Conservation (phyloP, 257 asterid species). For the Penstemon eatonii region DNA sequence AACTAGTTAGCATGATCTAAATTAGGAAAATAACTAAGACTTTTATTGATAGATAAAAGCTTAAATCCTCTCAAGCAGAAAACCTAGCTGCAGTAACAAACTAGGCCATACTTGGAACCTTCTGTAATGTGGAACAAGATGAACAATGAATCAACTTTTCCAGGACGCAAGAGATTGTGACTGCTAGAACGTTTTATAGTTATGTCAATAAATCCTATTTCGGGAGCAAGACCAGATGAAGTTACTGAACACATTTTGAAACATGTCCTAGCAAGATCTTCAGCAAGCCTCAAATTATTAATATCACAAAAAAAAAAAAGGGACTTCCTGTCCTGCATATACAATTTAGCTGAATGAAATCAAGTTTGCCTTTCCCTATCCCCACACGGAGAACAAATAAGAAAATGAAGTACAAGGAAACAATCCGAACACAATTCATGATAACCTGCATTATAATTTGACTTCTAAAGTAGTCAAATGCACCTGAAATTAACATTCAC, state of each 20-base stretch:
- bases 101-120: constrained; percentile 70
- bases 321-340: constrained; percentile 43
- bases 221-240: constrained; percentile 93
- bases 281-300: constrained; percentile 88
- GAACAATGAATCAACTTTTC: constrained; percentile 92
- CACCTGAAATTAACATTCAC: too few species aligned
- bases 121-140: constrained; percentile 84
- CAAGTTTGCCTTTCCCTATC: too few species aligned
- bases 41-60: not conserved
- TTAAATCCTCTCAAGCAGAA: constrained; percentile 2
- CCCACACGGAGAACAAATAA: too few species aligned
- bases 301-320: constrained; percentile 44
- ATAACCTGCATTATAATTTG: too few species aligned
- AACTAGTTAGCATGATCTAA: not conserved
- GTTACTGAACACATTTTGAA: constrained; percentile 84
- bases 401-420: too few species aligned
- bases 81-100: not conserved
- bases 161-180: constrained; percentile 97
- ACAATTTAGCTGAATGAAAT: too few species aligned
- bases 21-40: not conserved
- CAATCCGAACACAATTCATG: too few species aligned
- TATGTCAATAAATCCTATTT: constrained; percentile 91
- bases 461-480: too few species aligned
- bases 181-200: constrained; percentile 79
- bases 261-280: constrained; percentile 88